Base-by-base conservation (phyloP, 73 alveolate genomes). In the Paramecium octaurelia region DNA sequence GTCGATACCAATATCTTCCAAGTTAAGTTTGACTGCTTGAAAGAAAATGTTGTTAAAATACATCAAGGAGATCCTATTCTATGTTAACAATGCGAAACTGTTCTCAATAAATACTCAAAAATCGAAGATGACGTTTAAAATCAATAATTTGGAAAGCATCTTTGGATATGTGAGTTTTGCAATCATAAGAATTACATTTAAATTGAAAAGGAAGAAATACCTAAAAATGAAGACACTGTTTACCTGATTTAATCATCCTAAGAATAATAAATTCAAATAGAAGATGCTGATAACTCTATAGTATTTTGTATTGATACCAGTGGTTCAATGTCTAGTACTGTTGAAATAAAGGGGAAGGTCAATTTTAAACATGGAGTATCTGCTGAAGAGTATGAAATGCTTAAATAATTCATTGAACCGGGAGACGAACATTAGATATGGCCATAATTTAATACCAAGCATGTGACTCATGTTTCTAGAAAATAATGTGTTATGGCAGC, bases 401-500 rank as follows among this genome's bases (percentile, higher is more conserved):
- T 93, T 34, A 64, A 70, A 4, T 92, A 86, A 69, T 92, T 97
- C 57, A 70, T 86, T 42, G 90, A 95, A 20, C 93, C 88, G 64
- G 99, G 97, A 50, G 92, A 54, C 8, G 69, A 54, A 54, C 27
- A 54, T 95, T 84, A 94, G 95, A 59, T 88, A 93, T 23, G 95
- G 96, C 69, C 64, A 77, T 50, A 29, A 71, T 86, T 93, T 87
- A 40, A 93, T 89, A 97, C 60, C 59, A 92, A 40, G 92, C 92
- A 58, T 73, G 94, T 48, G 94, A 54, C 97, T 68, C 95, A 94
- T 92, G 96, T 98, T 12, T 93, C 98, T 23, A 71, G 99, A 50
- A 84, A 97, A 88, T 96, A 97, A 92, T 97, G 98, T 86, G 99
- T 98, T 8, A 97, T 97, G 86, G 97, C 97, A 29, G 99, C 99